A percentile compares a stretch with the other conserved stretches of the same genome.
Conservation (phyloP, 2,329 filamentous ascomycete species). For the Pseudogymnoascus sp. region DNA sequence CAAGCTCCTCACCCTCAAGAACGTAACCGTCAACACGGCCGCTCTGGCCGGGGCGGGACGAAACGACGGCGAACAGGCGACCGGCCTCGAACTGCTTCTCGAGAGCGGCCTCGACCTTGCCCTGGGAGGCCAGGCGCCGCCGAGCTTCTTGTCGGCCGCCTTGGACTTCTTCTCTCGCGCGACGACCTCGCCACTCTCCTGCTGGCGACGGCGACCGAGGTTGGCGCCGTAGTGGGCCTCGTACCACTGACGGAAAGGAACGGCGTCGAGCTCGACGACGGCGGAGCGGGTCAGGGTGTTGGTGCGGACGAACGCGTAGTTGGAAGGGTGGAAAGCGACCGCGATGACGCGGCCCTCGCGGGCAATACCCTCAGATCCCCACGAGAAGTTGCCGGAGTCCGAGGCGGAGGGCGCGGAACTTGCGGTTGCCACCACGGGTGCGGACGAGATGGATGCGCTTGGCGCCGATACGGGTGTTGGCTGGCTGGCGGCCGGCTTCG, state of each 20-base stretch:
- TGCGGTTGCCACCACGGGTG: constrained; percentile 97
- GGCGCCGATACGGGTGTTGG: constrained; percentile 97
- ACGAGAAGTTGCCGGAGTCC: constrained; percentile 99
- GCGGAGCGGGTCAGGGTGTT: constrained; percentile 99
- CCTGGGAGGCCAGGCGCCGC: constrained; percentile 69
- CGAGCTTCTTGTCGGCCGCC: constrained; percentile 93
- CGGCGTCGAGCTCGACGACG: constrained; percentile 97
- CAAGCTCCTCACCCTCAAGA: constrained; percentile 97
- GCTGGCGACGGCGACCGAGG: constrained; percentile 85
- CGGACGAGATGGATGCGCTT: constrained; percentile 97
- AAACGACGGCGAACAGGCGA: constrained; percentile 89
- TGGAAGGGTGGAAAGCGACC: constrained; percentile 98
- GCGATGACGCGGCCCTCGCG: constrained; percentile 99
- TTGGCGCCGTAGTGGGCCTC: constrained; percentile 97
- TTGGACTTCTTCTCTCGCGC: constrained; percentile 84
- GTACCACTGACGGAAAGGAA: constrained; percentile 99
- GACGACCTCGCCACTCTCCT: constrained; percentile 48
- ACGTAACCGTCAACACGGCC: constrained; percentile 96
- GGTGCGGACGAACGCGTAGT: constrained; percentile 99
- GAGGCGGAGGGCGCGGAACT: constrained; percentile 98
- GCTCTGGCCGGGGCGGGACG: constrained; percentile 92
- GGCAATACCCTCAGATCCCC: constrained; percentile 95
- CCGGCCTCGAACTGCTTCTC: constrained; percentile 99
- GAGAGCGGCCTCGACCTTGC: constrained; percentile 87
- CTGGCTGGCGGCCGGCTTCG: constrained; percentile 98